Evolutionary conservation across 2,329 filamentous ascomycete species (phyloP).

Genomic region (Fusarium sacchari): DNA sequence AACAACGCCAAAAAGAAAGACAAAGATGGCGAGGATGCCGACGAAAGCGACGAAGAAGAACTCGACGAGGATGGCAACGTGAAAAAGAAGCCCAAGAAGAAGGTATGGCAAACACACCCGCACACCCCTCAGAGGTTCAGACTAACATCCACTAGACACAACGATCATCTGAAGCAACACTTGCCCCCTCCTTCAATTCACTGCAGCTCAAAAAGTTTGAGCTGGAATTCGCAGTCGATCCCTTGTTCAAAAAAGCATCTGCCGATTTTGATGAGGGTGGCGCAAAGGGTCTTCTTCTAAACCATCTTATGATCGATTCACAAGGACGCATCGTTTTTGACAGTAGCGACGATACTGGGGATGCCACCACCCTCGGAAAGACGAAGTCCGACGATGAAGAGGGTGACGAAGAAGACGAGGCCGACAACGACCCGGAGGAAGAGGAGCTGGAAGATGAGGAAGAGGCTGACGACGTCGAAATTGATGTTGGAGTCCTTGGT

Average conservation of each 20-base stretch:
- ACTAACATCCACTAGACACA: constrained; percentile 59
- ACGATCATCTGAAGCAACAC: constrained; percentile 89
- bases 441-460: constrained; percentile 51
- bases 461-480: constrained; percentile 67
- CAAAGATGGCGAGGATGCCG: constrained; percentile 71
- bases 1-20: constrained; percentile 80
- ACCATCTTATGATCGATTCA: constrained; percentile 94
- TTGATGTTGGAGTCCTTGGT: constrained; percentile 80
- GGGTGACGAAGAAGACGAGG: constrained; percentile 52
- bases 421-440: constrained; percentile 48
- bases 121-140: background rate
- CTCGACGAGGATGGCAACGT: constrained; percentile 69
- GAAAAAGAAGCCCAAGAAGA: constrained; percentile 76
- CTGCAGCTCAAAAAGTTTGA: constrained; percentile 97
- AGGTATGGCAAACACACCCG: constrained; percentile 60
- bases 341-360: constrained; percentile 86
- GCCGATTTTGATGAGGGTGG: constrained; percentile 99
- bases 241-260: constrained; percentile 98
- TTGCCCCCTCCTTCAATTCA: constrained; percentile 87
- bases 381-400: constrained; percentile 54
- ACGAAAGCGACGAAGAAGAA: constrained; percentile 73
- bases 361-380: constrained; percentile 53
- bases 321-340: constrained; percentile 96
- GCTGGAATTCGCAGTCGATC: constrained; percentile 94
- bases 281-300: constrained; percentile 92